These are phyloP conservation scores for Scheffersomyces lignicola DNA, from an alignment of 1,139 yeast species.

Conservation along the genomic window DNA sequence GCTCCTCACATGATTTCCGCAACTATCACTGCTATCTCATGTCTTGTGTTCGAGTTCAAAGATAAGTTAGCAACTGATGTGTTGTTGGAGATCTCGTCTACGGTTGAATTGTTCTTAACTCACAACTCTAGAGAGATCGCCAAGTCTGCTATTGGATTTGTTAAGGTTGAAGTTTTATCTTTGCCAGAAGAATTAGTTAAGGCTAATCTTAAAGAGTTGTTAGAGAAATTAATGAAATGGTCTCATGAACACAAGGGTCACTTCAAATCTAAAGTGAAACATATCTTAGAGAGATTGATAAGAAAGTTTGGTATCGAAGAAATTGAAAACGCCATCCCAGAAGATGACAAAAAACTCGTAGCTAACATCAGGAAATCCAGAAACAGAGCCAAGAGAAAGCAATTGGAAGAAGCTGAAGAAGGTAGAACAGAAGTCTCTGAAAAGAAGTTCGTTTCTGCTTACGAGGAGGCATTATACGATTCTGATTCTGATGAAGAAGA, in stretches of 20 bases:
- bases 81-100: constrained; percentile 75
- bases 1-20: constrained; percentile 96
- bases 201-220: constrained; percentile 63
- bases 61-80: constrained; percentile 55
- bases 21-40: constrained; percentile 85
- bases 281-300: constrained; percentile 84
- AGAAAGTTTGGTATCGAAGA: constrained; percentile 86
- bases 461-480: constrained; percentile 74
- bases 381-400: constrained; percentile 80
- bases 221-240: constrained; percentile 81
- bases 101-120: constrained; percentile 86
- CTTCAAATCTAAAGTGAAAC: constrained; percentile 89
- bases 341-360: constrained; percentile 76
- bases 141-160: constrained; percentile 90
- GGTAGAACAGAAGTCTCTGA: constrained; percentile 17
- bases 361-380: constrained; percentile 82
- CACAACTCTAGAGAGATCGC: constrained; percentile 93
- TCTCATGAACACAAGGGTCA: constrained; percentile 95
- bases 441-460: constrained; percentile 72
- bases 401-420: constrained; percentile 35
- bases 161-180: constrained; percentile 83
- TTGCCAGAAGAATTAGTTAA: constrained; percentile 79
- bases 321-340: constrained; percentile 82
- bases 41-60: constrained; percentile 85
- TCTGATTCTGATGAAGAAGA: constrained; percentile 56